Evolutionary conservation across 257 asterid genomes (phyloP).

Genomic region (Rhazya stricta): DNA sequence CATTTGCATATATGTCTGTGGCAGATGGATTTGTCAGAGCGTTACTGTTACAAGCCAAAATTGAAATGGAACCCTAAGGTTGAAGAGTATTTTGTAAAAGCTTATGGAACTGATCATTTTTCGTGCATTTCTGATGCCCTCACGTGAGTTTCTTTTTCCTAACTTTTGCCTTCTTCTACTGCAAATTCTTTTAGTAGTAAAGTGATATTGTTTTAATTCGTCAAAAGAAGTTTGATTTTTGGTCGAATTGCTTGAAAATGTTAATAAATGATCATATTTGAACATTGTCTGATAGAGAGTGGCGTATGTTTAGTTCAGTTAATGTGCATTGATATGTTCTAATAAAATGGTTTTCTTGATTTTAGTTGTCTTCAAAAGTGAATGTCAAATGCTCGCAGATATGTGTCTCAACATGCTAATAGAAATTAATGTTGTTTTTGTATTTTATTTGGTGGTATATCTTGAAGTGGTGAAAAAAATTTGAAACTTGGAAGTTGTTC

Average conservation of each 20-base stretch:
- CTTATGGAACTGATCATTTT: conserved; percentile 81
- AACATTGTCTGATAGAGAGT: neutral
- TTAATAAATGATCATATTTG: neutral
- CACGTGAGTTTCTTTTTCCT: conserved; percentile 30
- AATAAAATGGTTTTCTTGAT: neutral
- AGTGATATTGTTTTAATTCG: neutral
- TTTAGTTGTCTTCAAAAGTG: neutral
- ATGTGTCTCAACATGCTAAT: neutral
- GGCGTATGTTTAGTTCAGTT: neutral
- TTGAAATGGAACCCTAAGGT: conserved; percentile 80
- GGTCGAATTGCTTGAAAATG: neutral
- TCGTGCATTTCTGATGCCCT: conserved; percentile 71
- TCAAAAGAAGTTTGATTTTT: neutral
- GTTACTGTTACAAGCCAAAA: conserved; percentile 67
- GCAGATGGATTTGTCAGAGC: conserved; percentile 74
- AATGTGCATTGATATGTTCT: neutral
- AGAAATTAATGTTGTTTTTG: neutral
- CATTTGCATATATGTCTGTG: neutral
- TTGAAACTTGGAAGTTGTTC: neutral
- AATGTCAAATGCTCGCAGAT: neutral
- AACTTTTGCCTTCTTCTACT: neutral
- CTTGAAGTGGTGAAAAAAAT: neutral
- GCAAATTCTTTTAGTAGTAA: neutral
- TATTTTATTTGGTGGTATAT: neutral
- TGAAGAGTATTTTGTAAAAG: conserved; percentile 73